A percentile compares a stretch with the other conserved stretches of the same genome.
phyloP scores from a whole-genome alignment of 805 yeast genomes.

The Pachysolen tannophilus region DNA sequence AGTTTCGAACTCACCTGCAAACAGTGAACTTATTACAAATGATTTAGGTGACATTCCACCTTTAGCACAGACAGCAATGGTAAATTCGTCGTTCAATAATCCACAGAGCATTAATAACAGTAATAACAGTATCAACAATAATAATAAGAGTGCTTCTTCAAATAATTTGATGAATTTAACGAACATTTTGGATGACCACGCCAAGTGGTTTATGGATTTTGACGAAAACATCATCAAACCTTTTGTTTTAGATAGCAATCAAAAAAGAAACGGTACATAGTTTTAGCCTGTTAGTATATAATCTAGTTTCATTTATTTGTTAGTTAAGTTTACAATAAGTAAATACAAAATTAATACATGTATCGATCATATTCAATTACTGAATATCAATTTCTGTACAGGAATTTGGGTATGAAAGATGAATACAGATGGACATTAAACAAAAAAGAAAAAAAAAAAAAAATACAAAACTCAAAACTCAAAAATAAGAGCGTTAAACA shows the following conservation, averaged over 20 bases:
- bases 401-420: too few species aligned
- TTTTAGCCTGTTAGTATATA: too few species aligned
- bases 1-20: conserved; percentile 13
- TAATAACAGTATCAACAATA: too few species aligned
- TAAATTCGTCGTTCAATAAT: conserved; percentile 2
- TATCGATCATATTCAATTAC: too few species aligned
- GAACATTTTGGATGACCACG: conserved; percentile 54
- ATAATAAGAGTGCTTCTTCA: conserved; percentile 9
- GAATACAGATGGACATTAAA: too few species aligned
- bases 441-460: too few species aligned
- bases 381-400: too few species aligned
- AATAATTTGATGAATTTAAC: conserved; percentile 15
- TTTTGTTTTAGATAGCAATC: conserved; percentile 58
- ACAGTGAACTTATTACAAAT: conserved; percentile 19
- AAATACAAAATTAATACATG: too few species aligned
- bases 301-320: too few species aligned
- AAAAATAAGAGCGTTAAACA: too few species aligned
- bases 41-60: conserved; percentile 32
- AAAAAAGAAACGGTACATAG: conserved; percentile 5
- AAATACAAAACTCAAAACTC: too few species aligned
- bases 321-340: too few species aligned
- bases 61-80: conserved; percentile 8
- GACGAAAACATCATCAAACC: conserved; percentile 94
- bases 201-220: conserved; percentile 87
- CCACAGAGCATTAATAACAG: neutral